Conservation (phyloP, 2,329 filamentous ascomycete genomes). For the Neonectria ditissima region DNA sequence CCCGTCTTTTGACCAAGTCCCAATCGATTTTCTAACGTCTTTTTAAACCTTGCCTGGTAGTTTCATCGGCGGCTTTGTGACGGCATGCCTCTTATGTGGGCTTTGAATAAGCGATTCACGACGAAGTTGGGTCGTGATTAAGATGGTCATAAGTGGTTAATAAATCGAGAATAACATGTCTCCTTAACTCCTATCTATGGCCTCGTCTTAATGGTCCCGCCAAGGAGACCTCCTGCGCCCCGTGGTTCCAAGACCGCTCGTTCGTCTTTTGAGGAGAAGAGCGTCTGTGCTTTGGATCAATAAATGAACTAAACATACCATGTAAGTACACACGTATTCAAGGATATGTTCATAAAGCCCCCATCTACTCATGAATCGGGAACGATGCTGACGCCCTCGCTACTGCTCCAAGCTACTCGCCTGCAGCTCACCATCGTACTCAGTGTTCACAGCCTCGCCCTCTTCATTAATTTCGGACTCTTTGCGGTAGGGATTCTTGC, state of each 20-base stretch:
- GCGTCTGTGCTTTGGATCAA: no score
- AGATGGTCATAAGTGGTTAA: background rate
- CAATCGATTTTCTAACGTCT: slow-evolving; percentile 34
- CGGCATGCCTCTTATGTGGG: background rate
- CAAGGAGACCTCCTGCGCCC: background rate
- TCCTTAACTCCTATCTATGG: background rate
- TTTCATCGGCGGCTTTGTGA: background rate
- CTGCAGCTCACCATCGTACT: slow-evolving; percentile 12
- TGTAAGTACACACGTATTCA: no score
- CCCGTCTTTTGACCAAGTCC: slow-evolving; percentile 38
- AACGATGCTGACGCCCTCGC: background rate
- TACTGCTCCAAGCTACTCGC: background rate
- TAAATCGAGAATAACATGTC: background rate
- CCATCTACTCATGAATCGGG: background rate
- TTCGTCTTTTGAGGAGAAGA: background rate
- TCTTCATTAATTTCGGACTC: slow-evolving; percentile 59
- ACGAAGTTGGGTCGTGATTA: background rate
- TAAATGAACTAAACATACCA: no score
- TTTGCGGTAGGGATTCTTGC: slow-evolving; percentile 62
- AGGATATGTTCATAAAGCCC: no score
- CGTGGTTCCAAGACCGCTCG: background rate
- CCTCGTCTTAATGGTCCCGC: background rate
- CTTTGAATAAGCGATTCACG: background rate
- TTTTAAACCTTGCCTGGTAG: background rate
- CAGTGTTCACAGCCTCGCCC: slow-evolving; percentile 55